phyloP scores from a whole-genome alignment of 805 yeast species.

The Kazachstania kunashirensis region DNA sequence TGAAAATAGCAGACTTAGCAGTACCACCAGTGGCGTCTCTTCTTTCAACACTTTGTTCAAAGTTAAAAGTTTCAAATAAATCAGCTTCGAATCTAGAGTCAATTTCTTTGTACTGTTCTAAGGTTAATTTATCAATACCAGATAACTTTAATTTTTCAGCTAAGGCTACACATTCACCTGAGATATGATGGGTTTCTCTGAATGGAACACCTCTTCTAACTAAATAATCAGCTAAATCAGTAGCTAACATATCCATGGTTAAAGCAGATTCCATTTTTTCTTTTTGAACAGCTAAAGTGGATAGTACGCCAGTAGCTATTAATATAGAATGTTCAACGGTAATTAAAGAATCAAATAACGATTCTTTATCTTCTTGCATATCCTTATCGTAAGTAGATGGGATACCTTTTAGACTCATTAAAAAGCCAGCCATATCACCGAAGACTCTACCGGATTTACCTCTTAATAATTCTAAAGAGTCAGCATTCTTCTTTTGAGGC shows the following conservation, averaged over 20 bases:
- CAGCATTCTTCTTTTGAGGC: conserved; percentile 99
- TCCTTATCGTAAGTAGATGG: conserved; percentile 98
- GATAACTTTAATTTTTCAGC: conserved; percentile 72
- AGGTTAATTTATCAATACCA: conserved; percentile 77
- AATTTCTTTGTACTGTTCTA: conserved; percentile 69
- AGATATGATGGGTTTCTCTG: conserved; percentile 97
- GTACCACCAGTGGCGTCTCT: conserved; percentile 97
- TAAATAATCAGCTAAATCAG: conserved; percentile 94
- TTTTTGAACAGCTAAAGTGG: conserved; percentile 67
- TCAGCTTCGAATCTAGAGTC: conserved; percentile 75
- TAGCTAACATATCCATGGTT: conserved; percentile 98
- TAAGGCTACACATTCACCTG: conserved; percentile 90
- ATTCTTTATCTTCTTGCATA: conserved; percentile 98
- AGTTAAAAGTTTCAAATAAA: conserved; percentile 77
- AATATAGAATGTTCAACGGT: conserved; percentile 91
- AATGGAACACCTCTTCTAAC: conserved; percentile 98
- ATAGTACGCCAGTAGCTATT: conserved; percentile 93
- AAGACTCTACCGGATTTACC: conserved; percentile 97
- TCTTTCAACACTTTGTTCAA: conserved; percentile 91
- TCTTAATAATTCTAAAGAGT: conserved; percentile 85
- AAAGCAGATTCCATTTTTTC: conserved; percentile 77
- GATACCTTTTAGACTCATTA: conserved; percentile 93
- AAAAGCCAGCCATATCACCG: conserved; percentile 88
- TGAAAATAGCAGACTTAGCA: conserved; percentile 77
- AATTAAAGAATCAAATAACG: conserved; percentile 81